Evolutionary conservation across 495 filamentous ascomycete genomes (phyloP), one percentile per base, ranked within the genome.

Genomic region (Talaromyces adpressus): DNA sequence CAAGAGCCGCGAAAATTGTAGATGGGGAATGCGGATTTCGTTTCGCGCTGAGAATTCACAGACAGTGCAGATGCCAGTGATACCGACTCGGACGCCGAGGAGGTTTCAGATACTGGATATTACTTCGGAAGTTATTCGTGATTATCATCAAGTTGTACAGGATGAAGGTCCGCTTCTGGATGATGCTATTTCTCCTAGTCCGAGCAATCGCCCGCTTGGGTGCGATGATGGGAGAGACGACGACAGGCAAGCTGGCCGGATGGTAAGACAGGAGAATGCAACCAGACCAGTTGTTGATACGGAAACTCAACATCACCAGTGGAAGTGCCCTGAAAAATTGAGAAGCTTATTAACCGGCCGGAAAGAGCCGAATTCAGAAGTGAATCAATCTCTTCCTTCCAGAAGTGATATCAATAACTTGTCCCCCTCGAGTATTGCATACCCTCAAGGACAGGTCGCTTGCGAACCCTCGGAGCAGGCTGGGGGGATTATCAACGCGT

Each of bases 31-130:
- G 59, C 65, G 72, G n/a, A 71, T 72, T n/a, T 68, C 73, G 6
- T 75, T 75, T 59, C 70, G 73, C 6, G 70, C 73, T 62, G 65
- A 72, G 39, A 75, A 75, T 41, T 69, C 72, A 47, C 73, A 70
- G 54, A 66, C 71, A 27, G 65, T 75, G 14, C 70, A 73, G 62
- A 60, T 20, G 63, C 65, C 25, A 64, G 62, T 57, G 47, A 62
- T 59, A 64, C 64, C 60, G 53, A 61, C 66, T 58, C 53, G 52
- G n/a, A 65, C 68, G 22, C 70, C 69, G 52, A 73, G 66, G 62
- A 71, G 65, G 65, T 73, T 75, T 63, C 72, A 71, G 65, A 71
- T 75, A 25, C n/a, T 70, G 14, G 59, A 30, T 29, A 32, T 60
- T 22, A 47, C 57, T 12, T 45, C 57, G 3, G 57, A 60, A n/a